Conservation (phyloP, 2,329 filamentous ascomycete genomes). For the Colletotrichum truncatum region DNA sequence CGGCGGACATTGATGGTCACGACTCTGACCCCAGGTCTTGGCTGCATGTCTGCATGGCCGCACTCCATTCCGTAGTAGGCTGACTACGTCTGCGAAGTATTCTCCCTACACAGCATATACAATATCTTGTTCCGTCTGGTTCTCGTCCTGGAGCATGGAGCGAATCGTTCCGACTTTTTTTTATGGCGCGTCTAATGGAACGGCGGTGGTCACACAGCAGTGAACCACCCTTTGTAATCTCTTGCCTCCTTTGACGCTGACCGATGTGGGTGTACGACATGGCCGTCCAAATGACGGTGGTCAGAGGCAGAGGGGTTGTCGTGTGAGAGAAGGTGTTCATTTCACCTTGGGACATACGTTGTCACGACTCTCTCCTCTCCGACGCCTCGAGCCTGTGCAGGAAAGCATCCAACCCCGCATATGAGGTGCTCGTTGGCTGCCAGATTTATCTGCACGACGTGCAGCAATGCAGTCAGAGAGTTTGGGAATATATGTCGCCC, state of each 20-base stretch:
- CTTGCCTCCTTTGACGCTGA: too few relatives aligned
- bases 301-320: background rate
- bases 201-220: background rate
- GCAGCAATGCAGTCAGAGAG: slow-evolving; percentile 19
- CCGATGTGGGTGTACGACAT: slow-evolving; percentile 4
- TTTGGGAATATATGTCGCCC: background rate
- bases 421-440: background rate
- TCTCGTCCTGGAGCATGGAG: background rate
- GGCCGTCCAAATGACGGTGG: background rate
- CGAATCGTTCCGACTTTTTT: background rate
- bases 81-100: too few relatives aligned
- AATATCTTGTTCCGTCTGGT: too few relatives aligned
- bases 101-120: background rate
- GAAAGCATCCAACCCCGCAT: slow-evolving; percentile 7
- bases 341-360: background rate
- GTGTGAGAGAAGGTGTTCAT: background rate
- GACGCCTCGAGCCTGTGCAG: background rate
- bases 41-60: background rate
- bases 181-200: background rate
- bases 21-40: background rate
- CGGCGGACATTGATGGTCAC: too few relatives aligned
- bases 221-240: background rate
- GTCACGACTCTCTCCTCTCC: background rate
- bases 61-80: background rate
- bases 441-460: slow-evolving; percentile 2